Evolutionary conservation across 2,329 filamentous ascomycete genomes (phyloP).

Genomic region (Colletotrichum limetticola): DNA sequence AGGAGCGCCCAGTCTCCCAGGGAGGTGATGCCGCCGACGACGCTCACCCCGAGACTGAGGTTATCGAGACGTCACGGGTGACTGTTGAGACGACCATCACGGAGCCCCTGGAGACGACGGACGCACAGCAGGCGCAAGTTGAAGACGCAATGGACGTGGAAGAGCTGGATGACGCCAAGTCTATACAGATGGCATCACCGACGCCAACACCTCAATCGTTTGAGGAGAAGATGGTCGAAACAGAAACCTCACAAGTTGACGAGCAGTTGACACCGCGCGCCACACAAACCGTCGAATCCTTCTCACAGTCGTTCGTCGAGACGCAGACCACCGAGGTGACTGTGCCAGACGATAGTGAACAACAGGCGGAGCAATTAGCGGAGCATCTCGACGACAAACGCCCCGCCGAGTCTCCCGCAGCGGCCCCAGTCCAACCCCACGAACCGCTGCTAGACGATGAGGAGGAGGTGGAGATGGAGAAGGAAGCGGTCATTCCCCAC

Average conservation of each 20-base stretch:
- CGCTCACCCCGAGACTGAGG: not conserved
- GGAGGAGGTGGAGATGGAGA: not conserved
- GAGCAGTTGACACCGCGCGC: conserved; percentile 14
- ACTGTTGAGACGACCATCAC: not conserved
- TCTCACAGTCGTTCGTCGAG: conserved; percentile 13
- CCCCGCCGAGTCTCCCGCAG: not conserved
- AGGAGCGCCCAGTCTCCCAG: not conserved
- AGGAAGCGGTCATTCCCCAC: not conserved
- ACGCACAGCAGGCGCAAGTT: not conserved
- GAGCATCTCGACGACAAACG: not conserved
- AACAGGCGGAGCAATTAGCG: not conserved
- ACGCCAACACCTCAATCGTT: conserved; percentile 7
- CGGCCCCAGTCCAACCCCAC: not conserved
- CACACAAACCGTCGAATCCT: conserved; percentile 17
- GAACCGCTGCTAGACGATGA: not conserved
- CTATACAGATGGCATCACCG: not conserved
- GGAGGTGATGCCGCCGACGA: not conserved
- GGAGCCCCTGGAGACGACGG: not conserved
- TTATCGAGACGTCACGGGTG: not conserved
- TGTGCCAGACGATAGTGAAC: not conserved
- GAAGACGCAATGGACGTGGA: conserved; percentile 28
- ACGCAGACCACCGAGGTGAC: conserved; percentile 23
- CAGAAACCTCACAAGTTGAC: not conserved
- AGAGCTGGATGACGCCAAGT: not conserved
- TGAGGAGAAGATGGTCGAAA: conserved; percentile 4